Conservation (phyloP, 2,329 filamentous ascomycete genomes). For the Penicillium sumatraense region DNA sequence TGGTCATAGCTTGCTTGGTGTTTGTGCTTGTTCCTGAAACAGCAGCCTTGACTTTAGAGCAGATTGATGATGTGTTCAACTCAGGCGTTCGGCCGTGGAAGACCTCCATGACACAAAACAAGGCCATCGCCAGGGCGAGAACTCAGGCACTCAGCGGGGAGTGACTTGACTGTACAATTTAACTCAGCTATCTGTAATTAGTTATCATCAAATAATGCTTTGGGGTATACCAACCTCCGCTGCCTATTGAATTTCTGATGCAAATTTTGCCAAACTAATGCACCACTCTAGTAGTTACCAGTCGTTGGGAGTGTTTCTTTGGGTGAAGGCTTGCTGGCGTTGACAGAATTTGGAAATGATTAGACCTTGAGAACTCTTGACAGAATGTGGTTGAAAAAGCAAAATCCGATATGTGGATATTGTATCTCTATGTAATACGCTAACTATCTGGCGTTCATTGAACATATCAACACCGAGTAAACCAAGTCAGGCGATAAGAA, state of each 20-base stretch:
- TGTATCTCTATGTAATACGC: conserved; percentile 14
- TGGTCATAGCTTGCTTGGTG: conserved; percentile 18
- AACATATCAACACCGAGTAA: conserved; percentile 6
- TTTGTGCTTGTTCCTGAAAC: conserved; percentile 33
- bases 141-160: background rate
- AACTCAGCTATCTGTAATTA: background rate
- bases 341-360: no score
- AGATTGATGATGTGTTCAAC: conserved; percentile 32
- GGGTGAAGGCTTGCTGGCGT: no score
- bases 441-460: conserved; percentile 4
- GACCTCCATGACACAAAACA: conserved; percentile 28
- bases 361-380: no score
- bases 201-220: background rate
- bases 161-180: background rate
- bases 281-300: no score
- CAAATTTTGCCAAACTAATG: no score
- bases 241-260: no score
- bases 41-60: conserved; percentile 30
- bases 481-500: background rate
- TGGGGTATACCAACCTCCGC: conserved; percentile 27
- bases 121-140: conserved; percentile 6
- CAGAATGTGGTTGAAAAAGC: no score
- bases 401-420: conserved; percentile 31
- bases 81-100: conserved; percentile 27
- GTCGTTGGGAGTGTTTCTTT: no score